Percentiles rank a stretch among this genome's conserved stretches.
phyloP scores from a whole-genome alignment of 345 rosid species.

The Microcos paniculata region DNA sequence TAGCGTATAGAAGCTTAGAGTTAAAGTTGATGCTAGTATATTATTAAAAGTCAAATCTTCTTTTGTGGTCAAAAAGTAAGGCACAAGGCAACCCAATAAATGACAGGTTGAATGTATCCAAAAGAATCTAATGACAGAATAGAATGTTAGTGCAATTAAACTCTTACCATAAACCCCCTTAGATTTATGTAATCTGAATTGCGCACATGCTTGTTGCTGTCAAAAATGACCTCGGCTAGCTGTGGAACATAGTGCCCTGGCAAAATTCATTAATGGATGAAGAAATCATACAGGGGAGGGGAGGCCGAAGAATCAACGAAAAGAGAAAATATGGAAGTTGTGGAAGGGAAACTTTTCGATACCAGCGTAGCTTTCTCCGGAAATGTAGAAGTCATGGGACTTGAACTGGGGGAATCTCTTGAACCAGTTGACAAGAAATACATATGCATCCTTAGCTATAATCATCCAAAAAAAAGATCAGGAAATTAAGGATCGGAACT shows the following conservation, averaged over 20 bases:
- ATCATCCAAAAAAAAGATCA: neutral
- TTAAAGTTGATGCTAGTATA: neutral
- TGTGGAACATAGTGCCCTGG: slow-evolving; percentile 87
- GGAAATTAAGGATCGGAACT: neutral
- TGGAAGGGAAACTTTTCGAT: neutral
- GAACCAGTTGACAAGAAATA: slow-evolving; percentile 66
- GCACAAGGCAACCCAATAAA: neutral
- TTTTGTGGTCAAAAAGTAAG: neutral
- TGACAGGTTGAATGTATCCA: neutral
- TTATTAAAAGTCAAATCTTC: neutral
- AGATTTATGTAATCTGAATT: slow-evolving; percentile 53
- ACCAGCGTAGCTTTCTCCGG: slow-evolving; percentile 85
- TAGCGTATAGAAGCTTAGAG: neutral
- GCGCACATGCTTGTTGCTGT: slow-evolving; percentile 42
- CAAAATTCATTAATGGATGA: slow-evolving; percentile 3
- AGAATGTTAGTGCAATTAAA: neutral
- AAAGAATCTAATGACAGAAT: neutral
- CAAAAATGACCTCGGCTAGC: slow-evolving; percentile 61
- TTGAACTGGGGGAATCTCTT: slow-evolving; percentile 64
- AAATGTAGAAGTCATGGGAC: slow-evolving; percentile 55
- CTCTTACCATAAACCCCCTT: slow-evolving; percentile 66
- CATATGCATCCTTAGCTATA: slow-evolving; percentile 53
- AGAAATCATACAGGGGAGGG: neutral
- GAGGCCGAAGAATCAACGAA: neutral
- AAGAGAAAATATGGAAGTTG: neutral